Base-by-base conservation (phyloP, 164 flowering plant species). In the Aristolochia contorta region DNA sequence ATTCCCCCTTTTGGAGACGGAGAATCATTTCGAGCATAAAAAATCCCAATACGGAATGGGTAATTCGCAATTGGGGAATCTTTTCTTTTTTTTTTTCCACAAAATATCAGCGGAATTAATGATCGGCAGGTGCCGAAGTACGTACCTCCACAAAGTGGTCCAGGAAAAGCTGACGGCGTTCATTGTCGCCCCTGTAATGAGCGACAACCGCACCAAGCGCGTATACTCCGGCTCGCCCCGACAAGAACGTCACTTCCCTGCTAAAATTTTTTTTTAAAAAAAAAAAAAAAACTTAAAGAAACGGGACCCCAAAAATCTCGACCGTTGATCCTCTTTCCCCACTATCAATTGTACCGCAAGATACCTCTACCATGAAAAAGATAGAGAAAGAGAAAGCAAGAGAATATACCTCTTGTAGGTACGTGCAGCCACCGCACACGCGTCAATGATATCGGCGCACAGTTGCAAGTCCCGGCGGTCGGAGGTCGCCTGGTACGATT, bases 171-270 rank as follows among this genome's bases (percentile, higher is more conserved):
- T 65, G 69, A 47, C 77, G 81, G 61, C 72, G 79, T 32, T 63
- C 72, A 63, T 58, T 71, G 78, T 90, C 90, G 65, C 79, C 79
- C 30, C 41, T 64, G 57, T 69, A 75, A 65, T 81, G 68, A 9
- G 87, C 82, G 53, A 73, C 79, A 24, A 84, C 88, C 30, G 90
- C 90, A 16, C 94, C 97, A 33, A 87, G 77, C 0, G 92, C 91
- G 50, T 80, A 87, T 25, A 76, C 77, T 14, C 97, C 97, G 61
- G 84, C 87, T 71, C 81, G 73, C 25, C 97, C 97, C 58, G 88
- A 74, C 30, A 89, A 71, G 71, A 89, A 89, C 0, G 91, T 85
- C 68, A 82, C 79, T 45, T 84, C 88, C 80, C 97, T 90, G 82
- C 57, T 54, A 30, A 3, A 30, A 9, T n/a, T n/a, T n/a, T n/a